These are phyloP conservation scores for Crepidotus variabilis DNA, from an alignment of 768 basidiomycete genomes.

Conservation along the genomic window DNA sequence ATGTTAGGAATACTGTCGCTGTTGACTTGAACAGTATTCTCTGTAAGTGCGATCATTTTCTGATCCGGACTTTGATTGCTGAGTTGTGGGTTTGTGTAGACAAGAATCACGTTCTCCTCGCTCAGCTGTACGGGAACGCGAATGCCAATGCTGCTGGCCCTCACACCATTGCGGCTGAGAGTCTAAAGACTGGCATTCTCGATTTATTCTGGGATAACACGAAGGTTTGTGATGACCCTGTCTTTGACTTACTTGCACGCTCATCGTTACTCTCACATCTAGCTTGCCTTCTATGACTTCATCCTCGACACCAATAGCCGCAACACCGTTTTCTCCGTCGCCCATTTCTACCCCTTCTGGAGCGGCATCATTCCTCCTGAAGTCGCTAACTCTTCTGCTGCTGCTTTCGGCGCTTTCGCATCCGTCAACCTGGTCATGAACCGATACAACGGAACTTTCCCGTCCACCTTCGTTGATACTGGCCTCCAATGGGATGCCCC, in stretches of 20 bases:
- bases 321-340: conserved; percentile 64
- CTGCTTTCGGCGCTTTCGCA: conserved; percentile 71
- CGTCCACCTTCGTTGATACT: conserved; percentile 71
- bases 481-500: conserved; percentile 89
- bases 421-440: conserved; percentile 75
- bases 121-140: conserved; percentile 52
- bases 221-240: conserved; percentile 37
- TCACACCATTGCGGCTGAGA: conserved; percentile 55
- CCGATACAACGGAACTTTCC: conserved; percentile 85
- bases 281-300: conserved; percentile 90
- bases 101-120: conserved; percentile 57
- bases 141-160: conserved; percentile 38
- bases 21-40: conserved; percentile 84
- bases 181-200: conserved; percentile 65
- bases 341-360: conserved; percentile 86
- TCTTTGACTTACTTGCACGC: not conserved
- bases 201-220: conserved; percentile 83
- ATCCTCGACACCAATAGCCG: conserved; percentile 67
- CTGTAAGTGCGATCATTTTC: conserved; percentile 43
- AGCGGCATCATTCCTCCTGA: conserved; percentile 78
- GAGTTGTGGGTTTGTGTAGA: conserved; percentile 34
- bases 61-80: not conserved
- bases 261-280: not conserved
- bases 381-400: conserved; percentile 48
- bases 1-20: conserved; percentile 65